Evolutionary conservation across 1,284 basidiomycete genomes (phyloP).

Genomic region (Apiotrichum sp.): DNA sequence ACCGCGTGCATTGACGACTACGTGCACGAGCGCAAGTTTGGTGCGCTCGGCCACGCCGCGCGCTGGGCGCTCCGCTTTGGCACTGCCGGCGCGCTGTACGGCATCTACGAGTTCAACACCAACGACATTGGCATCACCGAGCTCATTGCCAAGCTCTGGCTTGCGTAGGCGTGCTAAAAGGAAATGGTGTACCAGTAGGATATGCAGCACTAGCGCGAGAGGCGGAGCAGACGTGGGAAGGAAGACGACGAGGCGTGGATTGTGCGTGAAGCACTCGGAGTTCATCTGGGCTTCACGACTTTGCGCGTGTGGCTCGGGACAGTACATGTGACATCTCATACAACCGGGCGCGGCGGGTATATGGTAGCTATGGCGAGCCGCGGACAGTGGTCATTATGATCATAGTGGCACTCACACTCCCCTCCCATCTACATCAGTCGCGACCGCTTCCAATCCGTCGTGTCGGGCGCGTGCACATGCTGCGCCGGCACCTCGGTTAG

Average conservation of each 20-base stretch:
- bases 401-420: background rate
- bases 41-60: conserved; percentile 60
- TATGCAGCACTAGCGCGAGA: conserved; percentile 12
- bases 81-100: conserved; percentile 79
- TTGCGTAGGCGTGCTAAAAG: conserved; percentile 49
- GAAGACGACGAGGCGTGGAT: too few relatives aligned
- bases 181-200: conserved; percentile 20
- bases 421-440: conserved; percentile 7
- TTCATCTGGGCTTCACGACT: too few relatives aligned
- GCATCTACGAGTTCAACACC: conserved; percentile 95
- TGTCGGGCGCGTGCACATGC: background rate
- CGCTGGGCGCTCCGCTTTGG: conserved; percentile 71
- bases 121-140: conserved; percentile 85
- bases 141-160: conserved; percentile 61
- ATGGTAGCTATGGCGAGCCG: too few relatives aligned
- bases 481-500: conserved; percentile 20
- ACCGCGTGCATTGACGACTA: conserved; percentile 77
- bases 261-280: background rate
- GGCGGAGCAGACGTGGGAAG: too few relatives aligned
- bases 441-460: conserved; percentile 23
- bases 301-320: too few relatives aligned
- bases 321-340: too few relatives aligned
- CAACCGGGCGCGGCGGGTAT: too few relatives aligned
- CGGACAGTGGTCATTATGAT: background rate
- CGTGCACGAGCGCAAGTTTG: conserved; percentile 89